Evolutionary conservation across 192 early-diverging fungal species (phyloP).

Genomic region (Gonapodya prolifera): DNA sequence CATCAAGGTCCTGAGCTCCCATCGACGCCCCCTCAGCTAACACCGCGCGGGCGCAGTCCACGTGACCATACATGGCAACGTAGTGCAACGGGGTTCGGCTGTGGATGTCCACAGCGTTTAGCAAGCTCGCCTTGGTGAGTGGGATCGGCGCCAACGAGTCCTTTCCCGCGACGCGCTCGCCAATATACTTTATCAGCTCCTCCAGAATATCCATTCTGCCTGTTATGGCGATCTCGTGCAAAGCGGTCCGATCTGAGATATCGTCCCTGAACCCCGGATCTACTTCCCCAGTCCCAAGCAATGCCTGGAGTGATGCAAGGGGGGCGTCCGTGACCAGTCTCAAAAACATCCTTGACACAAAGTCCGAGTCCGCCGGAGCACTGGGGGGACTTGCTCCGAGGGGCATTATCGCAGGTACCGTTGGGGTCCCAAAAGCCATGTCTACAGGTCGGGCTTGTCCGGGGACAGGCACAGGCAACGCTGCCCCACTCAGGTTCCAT

Average conservation of each 20-base stretch:
- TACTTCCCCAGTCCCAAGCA: conserved; percentile 54
- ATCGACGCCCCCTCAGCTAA: conserved; percentile 15
- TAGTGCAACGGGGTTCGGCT: conserved; percentile 85
- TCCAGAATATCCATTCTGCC: conserved; percentile 58
- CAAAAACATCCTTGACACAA: conserved; percentile 61
- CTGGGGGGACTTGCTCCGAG: background rate
- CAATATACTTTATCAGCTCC: conserved; percentile 34
- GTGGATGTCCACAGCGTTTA: conserved; percentile 59
- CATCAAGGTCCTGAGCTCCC: conserved; percentile 78
- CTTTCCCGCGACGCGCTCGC: conserved; percentile 16
- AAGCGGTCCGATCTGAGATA: conserved; percentile 77
- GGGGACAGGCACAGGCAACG: no score
- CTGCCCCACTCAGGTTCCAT: no score
- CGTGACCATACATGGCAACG: conserved; percentile 79
- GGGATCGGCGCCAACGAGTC: conserved; percentile 13
- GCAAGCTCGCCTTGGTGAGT: background rate
- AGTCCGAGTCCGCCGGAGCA: conserved; percentile 25
- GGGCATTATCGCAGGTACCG: background rate
- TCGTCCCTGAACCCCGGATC: conserved; percentile 80
- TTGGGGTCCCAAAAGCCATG: no score
- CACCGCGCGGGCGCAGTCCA: conserved; percentile 27
- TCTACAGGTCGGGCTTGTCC: no score
- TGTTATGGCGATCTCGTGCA: conserved; percentile 80
- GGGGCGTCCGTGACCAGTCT: conserved; percentile 45
- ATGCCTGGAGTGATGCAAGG: conserved; percentile 35